Conservation (phyloP, 169 alveolate species). For the Eimeria sp. region DNA sequence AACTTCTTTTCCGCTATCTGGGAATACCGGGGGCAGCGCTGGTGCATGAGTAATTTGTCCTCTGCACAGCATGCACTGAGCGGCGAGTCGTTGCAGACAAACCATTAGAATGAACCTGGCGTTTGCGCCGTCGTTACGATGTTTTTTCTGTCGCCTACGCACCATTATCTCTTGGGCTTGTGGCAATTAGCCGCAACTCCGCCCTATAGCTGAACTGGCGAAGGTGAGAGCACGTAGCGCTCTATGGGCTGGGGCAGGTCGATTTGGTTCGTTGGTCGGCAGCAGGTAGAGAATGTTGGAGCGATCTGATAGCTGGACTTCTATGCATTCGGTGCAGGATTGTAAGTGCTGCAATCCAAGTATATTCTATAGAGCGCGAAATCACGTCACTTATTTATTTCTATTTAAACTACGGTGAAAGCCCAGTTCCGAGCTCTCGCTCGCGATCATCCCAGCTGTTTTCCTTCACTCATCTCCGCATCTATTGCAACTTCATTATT, state of each 20-base stretch:
- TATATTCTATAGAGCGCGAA: background rate
- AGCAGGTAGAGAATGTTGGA: background rate
- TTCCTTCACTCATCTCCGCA: background rate
- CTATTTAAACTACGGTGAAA: background rate
- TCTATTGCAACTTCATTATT: background rate
- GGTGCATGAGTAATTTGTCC: background rate
- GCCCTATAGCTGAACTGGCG: background rate
- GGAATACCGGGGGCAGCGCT: background rate
- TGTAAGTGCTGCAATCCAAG: background rate
- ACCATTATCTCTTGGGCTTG: background rate
- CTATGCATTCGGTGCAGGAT: background rate
- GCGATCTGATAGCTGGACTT: background rate
- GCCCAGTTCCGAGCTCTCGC: background rate
- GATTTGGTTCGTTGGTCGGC: background rate
- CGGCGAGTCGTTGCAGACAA: background rate
- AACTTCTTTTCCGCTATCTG: background rate
- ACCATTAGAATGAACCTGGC: background rate
- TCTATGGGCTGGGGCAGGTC: background rate
- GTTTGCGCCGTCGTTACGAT: background rate
- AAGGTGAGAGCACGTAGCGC: background rate
- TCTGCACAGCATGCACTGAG: slow-evolving; percentile 13
- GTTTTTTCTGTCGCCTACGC: background rate
- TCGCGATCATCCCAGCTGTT: background rate
- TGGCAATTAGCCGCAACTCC: background rate
- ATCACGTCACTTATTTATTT: background rate